These are phyloP conservation scores for Solanum sejunctum DNA, from an alignment of 257 asterid genomes.

Conservation along the genomic window DNA sequence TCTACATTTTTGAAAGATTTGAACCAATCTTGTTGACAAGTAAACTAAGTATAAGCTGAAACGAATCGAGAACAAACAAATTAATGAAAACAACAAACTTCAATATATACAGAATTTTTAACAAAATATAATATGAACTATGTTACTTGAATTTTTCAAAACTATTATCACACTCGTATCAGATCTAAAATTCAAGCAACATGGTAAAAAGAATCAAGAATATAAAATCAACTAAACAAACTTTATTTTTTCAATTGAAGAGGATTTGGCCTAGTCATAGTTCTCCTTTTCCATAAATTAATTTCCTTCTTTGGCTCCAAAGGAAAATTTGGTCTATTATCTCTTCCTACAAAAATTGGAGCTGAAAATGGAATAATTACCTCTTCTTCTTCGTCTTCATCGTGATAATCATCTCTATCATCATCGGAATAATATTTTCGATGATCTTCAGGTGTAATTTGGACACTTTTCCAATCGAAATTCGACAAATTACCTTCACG, in stretches of 20 bases:
- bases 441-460: constrained; percentile 23
- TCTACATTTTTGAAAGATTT: background rate
- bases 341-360: constrained; percentile 19
- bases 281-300: constrained; percentile 84
- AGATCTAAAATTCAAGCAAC: background rate
- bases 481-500: constrained; percentile 37
- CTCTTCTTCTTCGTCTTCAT: constrained; percentile 24
- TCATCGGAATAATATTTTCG: constrained; percentile 24
- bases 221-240: background rate
- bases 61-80: background rate
- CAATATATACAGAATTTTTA: background rate
- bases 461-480: constrained; percentile 52
- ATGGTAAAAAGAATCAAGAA: background rate
- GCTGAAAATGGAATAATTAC: constrained; percentile 42
- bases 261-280: constrained; percentile 61
- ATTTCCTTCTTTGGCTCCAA: constrained; percentile 79
- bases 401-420: constrained; percentile 12
- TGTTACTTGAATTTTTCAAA: background rate
- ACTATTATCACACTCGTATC: rapidly evolving
- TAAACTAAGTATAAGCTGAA: background rate
- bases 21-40: background rate
- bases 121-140: background rate
- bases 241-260: constrained; percentile 19
- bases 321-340: background rate
- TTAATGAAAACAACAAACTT: background rate